Evolutionary conservation across 2,329 filamentous ascomycete species (phyloP).

Genomic region (Dothiorella sarmentorum): DNA sequence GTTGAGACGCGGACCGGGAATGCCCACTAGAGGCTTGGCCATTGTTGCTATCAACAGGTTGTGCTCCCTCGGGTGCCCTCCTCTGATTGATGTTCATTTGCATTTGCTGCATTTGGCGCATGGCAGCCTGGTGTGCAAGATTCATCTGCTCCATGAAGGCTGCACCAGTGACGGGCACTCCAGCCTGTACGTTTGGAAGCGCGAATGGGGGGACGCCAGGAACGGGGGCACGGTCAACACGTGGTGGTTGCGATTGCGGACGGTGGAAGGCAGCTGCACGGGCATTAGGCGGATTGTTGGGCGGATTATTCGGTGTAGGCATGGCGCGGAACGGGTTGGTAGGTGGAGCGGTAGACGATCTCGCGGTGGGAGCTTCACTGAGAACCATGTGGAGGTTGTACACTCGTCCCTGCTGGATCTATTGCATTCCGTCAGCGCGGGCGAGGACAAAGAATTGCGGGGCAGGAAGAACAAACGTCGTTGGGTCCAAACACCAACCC

Average conservation of each 20-base stretch:
- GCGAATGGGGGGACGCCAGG: not conserved
- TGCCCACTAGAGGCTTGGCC: not conserved
- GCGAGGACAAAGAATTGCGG: not conserved
- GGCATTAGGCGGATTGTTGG: constrained; percentile 33
- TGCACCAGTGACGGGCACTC: not conserved
- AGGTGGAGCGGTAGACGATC: constrained; percentile 36
- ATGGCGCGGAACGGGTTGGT: constrained; percentile 32
- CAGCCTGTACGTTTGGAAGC: not conserved
- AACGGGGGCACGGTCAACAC: not conserved
- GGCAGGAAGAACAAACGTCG: constrained; percentile 22
- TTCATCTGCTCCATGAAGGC: constrained; percentile 7
- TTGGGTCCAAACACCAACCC: constrained; percentile 45
- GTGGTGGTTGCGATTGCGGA: constrained; percentile 16
- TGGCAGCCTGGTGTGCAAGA: not conserved
- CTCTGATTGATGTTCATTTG: not conserved
- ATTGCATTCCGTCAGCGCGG: not conserved
- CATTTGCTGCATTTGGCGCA: constrained; percentile 10
- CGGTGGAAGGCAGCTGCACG: not conserved
- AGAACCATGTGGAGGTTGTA: constrained; percentile 19
- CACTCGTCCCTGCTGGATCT: constrained; percentile 30
- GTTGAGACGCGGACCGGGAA: not conserved
- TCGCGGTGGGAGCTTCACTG: constrained; percentile 24
- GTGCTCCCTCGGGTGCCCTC: not conserved
- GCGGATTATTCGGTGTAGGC: constrained; percentile 25
- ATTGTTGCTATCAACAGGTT: not conserved